These are phyloP conservation scores for Byssothecium circinans DNA, from an alignment of 2,329 filamentous ascomycete genomes.

Conservation along the genomic window DNA sequence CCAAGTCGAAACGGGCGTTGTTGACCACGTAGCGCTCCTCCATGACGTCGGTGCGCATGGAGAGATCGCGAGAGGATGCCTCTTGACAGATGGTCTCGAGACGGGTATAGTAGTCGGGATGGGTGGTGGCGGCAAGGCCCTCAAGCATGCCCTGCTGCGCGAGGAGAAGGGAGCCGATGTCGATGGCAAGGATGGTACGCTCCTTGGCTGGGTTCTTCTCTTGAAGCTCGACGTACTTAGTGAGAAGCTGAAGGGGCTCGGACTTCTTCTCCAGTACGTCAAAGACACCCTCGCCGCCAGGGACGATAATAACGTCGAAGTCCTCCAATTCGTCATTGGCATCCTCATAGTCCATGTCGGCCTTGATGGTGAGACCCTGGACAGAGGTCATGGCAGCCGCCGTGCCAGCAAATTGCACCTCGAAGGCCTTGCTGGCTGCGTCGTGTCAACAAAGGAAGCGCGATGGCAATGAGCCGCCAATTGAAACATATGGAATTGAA, in stretches of 20 bases:
- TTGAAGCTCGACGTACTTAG: constrained; percentile 76
- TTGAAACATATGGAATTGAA: constrained; percentile 1
- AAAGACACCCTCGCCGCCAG: constrained; percentile 67
- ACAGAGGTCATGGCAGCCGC: constrained; percentile 52
- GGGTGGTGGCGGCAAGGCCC: constrained; percentile 78
- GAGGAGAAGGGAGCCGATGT: constrained; percentile 77
- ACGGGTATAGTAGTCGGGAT: constrained; percentile 76
- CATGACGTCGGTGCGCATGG: constrained; percentile 79
- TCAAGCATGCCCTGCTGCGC: constrained; percentile 75
- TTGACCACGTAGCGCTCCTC: constrained; percentile 88
- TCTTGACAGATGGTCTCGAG: constrained; percentile 82
- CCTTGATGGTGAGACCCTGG: constrained; percentile 70
- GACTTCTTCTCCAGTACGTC: constrained; percentile 66
- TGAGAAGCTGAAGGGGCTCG: constrained; percentile 66
- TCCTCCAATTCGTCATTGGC: constrained; percentile 72
- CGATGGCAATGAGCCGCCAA: constrained; percentile 2
- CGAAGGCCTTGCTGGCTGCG: constrained; percentile 56
- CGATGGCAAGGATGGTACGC: constrained; percentile 78
- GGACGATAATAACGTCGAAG: constrained; percentile 77
- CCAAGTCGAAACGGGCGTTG: constrained; percentile 83
- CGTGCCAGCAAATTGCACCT: constrained; percentile 54
- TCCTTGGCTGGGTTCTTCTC: constrained; percentile 77
- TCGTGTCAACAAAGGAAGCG: constrained; percentile 22
- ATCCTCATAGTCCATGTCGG: constrained; percentile 77
- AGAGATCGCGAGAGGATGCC: constrained; percentile 67